Evolutionary conservation across 495 filamentous ascomycete genomes (phyloP).

Genomic region (Aspergillus coremiiformis): DNA sequence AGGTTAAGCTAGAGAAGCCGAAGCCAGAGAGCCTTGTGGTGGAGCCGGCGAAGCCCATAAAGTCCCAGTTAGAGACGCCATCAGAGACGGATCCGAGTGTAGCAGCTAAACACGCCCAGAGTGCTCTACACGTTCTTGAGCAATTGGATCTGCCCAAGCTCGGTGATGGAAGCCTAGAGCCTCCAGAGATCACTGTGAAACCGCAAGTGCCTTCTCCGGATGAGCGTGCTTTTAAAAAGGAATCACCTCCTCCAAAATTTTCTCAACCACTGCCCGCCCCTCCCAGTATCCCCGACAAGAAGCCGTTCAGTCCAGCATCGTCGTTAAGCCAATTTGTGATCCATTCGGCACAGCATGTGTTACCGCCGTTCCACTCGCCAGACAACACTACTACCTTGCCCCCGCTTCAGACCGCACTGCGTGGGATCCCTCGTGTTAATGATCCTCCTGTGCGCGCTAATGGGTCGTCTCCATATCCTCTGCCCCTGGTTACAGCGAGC

Average conservation of each 20-base stretch:
- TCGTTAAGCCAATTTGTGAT: constrained; percentile 20
- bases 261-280: background rate
- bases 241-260: background rate
- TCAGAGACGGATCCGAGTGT: background rate
- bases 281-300: constrained; percentile 9
- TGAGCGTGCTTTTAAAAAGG: background rate
- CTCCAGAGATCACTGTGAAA: background rate
- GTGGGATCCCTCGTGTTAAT: constrained; percentile 17
- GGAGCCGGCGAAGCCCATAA: background rate
- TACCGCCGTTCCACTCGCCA: constrained; percentile 20
- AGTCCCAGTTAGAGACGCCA: too few relatives aligned
- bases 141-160: background rate
- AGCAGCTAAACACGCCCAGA: too few relatives aligned
- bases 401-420: constrained; percentile 37
- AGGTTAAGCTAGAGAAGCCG: background rate
- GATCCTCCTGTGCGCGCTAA: constrained; percentile 16
- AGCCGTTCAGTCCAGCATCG: constrained; percentile 3
- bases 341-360: constrained; percentile 7
- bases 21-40: background rate
- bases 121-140: background rate
- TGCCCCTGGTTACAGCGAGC: constrained; percentile 18
- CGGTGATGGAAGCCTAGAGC: background rate
- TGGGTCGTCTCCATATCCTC: constrained; percentile 18
- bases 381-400: constrained; percentile 34
- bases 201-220: background rate